Percentiles rank a stretch among this genome's conserved stretches.
Evolutionary conservation across 2,329 filamentous ascomycete genomes (phyloP).

Genomic region (Plectosphaerella cucumerina): DNA sequence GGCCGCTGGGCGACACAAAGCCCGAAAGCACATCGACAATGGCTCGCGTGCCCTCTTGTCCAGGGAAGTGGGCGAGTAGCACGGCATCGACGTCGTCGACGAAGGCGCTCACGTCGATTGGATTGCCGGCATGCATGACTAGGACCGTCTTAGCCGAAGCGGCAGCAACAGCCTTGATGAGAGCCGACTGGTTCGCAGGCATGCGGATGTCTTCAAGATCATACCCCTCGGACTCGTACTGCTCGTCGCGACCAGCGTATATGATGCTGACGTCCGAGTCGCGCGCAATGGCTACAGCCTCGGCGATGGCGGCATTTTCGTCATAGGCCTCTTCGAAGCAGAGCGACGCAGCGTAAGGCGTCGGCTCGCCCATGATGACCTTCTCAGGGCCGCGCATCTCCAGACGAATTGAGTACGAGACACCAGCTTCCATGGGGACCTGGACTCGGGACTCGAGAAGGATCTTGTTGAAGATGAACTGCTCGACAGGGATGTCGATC

Average conservation of each 20-base stretch:
- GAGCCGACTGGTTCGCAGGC: slow-evolving; percentile 6
- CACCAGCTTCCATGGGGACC: slow-evolving; percentile 5
- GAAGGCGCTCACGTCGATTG: slow-evolving; percentile 29
- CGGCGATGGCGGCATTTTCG: slow-evolving; percentile 6
- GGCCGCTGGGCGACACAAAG: slow-evolving; percentile 58
- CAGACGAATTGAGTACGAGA: slow-evolving; percentile 9
- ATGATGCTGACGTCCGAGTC: slow-evolving; percentile 8
- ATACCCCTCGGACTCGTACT: slow-evolving; percentile 12
- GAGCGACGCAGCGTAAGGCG: slow-evolving; percentile 8
- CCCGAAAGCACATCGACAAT: slow-evolving; percentile 62
- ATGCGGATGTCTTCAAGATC: slow-evolving; percentile 11
- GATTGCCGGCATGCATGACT: slow-evolving; percentile 60
- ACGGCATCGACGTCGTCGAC: slow-evolving; percentile 9
- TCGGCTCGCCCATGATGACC: slow-evolving; percentile 7
- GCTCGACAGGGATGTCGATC: slow-evolving; percentile 11
- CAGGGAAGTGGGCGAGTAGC: slow-evolving; percentile 9
- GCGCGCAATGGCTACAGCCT: slow-evolving; percentile 6
- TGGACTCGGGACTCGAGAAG: slow-evolving; percentile 11
- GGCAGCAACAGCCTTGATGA: slow-evolving; percentile 11
- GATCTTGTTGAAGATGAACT: slow-evolving; percentile 15
- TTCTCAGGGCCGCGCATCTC: slow-evolving; percentile 7
- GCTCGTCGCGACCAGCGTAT: slow-evolving; percentile 11
- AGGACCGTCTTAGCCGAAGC: slow-evolving; percentile 47
- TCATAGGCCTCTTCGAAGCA: slow-evolving; percentile 9
- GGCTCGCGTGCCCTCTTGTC: slow-evolving; percentile 10